phyloP scores from a whole-genome alignment of 768 basidiomycete genomes.

The Xerocomus spinulosus region DNA sequence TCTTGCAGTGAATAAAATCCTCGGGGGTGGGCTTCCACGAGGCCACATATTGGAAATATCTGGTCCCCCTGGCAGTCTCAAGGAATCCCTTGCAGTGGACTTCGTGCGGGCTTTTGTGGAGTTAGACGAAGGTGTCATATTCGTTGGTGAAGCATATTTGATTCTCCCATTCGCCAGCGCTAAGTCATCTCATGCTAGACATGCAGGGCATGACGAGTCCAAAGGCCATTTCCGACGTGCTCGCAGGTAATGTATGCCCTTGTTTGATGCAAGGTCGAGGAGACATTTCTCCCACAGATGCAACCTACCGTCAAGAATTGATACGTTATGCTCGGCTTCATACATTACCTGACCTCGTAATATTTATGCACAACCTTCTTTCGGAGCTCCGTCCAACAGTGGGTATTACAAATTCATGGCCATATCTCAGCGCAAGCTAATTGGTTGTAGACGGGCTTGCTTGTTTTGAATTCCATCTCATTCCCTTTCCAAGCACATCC shows the following conservation, averaged over 20 bases:
- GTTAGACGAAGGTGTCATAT: slow-evolving; percentile 49
- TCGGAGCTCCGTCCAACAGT: slow-evolving; percentile 50
- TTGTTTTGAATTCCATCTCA: slow-evolving; percentile 64
- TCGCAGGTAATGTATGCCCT: slow-evolving; percentile 21
- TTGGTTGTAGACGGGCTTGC: slow-evolving; percentile 41
- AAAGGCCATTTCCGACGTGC: slow-evolving; percentile 29
- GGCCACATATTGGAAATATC: slow-evolving; percentile 70
- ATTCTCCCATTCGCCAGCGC: not conserved
- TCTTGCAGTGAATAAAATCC: slow-evolving; percentile 49
- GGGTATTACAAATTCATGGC: slow-evolving; percentile 17
- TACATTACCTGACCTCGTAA: slow-evolving; percentile 49
- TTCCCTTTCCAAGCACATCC: slow-evolving; percentile 58
- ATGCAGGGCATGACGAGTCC: slow-evolving; percentile 47
- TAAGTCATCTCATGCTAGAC: slow-evolving; percentile 30
- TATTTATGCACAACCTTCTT: slow-evolving; percentile 53
- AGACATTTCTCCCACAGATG: slow-evolving; percentile 34
- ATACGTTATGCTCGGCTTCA: slow-evolving; percentile 34
- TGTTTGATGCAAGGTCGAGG: slow-evolving; percentile 6
- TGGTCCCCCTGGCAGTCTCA: slow-evolving; percentile 70
- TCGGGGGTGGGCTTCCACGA: slow-evolving; percentile 58
- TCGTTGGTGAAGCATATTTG: slow-evolving; percentile 48
- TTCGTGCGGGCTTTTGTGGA: slow-evolving; percentile 48
- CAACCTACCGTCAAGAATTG: slow-evolving; percentile 17
- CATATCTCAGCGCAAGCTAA: slow-evolving; percentile 10
- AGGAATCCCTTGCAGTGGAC: slow-evolving; percentile 50